Percentiles rank a stretch among this genome's conserved stretches.
These are phyloP conservation scores for Citrus glauca DNA, from an alignment of 345 rosid species.

Conservation along the genomic window DNA sequence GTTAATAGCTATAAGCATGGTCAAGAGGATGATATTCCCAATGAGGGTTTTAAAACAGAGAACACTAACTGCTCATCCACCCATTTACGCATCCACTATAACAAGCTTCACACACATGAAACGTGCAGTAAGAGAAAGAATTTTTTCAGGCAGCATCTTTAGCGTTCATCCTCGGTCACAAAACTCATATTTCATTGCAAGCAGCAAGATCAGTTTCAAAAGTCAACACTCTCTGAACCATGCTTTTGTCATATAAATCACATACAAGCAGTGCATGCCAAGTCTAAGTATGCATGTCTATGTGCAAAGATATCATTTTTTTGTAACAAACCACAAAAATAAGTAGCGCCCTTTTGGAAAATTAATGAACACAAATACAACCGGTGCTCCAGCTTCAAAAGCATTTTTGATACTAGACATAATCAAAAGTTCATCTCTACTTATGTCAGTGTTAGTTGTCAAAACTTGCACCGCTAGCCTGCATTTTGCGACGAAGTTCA, in stretches of 20 bases:
- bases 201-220: background rate
- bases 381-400: slow-evolving; percentile 2
- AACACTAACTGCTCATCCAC: background rate
- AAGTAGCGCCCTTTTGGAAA: slow-evolving; percentile 9
- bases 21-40: background rate
- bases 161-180: background rate
- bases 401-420: slow-evolving; percentile 6
- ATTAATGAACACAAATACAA: slow-evolving; percentile 16
- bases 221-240: background rate
- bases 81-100: background rate
- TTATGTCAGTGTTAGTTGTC: slow-evolving; percentile 19
- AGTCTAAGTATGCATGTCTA: background rate
- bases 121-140: background rate
- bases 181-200: background rate
- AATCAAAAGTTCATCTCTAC: background rate
- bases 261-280: background rate
- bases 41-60: background rate
- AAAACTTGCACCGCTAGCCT: slow-evolving; percentile 21
- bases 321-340: slow-evolving; percentile 11
- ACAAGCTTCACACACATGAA: background rate
- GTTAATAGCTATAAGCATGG: too few species aligned
- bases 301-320: background rate
- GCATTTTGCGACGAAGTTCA: slow-evolving; percentile 53
- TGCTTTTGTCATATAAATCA: slow-evolving; percentile 4
- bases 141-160: background rate